These are phyloP conservation scores for Rhizopogon roseolus DNA, from an alignment of 768 basidiomycete species.

Conservation along the genomic window DNA sequence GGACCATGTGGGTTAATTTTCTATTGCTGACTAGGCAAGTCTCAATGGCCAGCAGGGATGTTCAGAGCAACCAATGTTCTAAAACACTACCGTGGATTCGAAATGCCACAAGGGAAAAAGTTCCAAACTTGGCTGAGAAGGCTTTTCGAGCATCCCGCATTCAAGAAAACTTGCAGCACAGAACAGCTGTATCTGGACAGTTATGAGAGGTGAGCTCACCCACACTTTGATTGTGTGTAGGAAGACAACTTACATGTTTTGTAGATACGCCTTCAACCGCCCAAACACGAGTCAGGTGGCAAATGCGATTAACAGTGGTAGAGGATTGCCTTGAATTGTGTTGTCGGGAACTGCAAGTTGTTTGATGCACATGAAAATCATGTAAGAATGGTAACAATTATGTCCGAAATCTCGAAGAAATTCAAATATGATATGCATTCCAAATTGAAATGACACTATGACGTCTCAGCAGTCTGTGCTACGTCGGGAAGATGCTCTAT, in stretches of 20 bases:
- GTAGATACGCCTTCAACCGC: conserved; percentile 71
- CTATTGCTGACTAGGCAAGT: background rate
- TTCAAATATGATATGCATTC: background rate
- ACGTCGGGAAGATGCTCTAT: background rate
- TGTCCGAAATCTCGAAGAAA: background rate
- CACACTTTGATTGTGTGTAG: background rate
- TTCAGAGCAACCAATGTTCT: conserved; percentile 61
- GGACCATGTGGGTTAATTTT: conserved; percentile 55
- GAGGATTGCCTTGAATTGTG: conserved; percentile 48
- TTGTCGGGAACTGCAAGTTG: too few species aligned
- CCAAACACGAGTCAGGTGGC: conserved; percentile 76
- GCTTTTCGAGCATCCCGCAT: conserved; percentile 55
- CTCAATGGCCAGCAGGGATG: conserved; percentile 47
- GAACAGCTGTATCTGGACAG: conserved; percentile 65
- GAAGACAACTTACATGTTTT: background rate
- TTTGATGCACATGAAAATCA: too few species aligned
- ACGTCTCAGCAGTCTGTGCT: conserved; percentile 4
- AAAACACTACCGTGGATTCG: conserved; percentile 64
- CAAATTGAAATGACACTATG: conserved; percentile 3
- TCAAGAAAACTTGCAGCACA: conserved; percentile 65
- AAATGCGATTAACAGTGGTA: conserved; percentile 67
- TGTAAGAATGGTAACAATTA: background rate
- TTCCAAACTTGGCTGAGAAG: conserved; percentile 50
- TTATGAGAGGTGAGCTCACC: conserved; percentile 53
- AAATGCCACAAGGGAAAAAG: conserved; percentile 42